Conservation (phyloP, 768 basidiomycete genomes). For the Collybia nuda region DNA sequence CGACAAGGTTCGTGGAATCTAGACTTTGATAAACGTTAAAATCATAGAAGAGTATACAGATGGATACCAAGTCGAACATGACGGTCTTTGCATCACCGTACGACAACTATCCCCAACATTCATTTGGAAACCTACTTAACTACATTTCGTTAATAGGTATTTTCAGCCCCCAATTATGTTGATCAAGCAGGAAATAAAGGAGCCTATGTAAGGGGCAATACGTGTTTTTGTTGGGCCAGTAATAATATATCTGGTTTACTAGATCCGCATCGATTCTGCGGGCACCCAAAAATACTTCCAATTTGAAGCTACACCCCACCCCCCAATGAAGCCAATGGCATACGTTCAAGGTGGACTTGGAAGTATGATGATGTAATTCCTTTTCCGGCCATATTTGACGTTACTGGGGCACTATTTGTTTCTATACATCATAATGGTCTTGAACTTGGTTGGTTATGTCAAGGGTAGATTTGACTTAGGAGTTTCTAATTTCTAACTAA, state of each 20-base stretch:
- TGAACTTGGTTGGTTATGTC: no score
- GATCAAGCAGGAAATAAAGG: constrained; percentile 92
- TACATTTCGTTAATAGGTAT: constrained; percentile 56
- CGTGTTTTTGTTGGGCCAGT: background rate
- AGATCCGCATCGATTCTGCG: constrained; percentile 82
- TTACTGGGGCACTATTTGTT: constrained; percentile 8
- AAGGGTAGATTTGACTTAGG: no score
- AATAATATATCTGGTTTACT: constrained; percentile 4
- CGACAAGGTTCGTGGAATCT: constrained; percentile 63
- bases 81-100: constrained; percentile 92
- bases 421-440: no score
- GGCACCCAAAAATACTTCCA: constrained; percentile 75
- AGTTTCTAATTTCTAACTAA: no score
- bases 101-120: constrained; percentile 21
- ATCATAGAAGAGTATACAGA: constrained; percentile 37
- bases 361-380: constrained; percentile 64
- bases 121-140: constrained; percentile 11
- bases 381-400: background rate
- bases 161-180: constrained; percentile 94
- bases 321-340: constrained; percentile 92
- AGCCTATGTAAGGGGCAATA: constrained; percentile 64
- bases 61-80: constrained; percentile 94
- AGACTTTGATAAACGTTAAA: background rate
- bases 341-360: constrained; percentile 70
- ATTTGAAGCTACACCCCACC: constrained; percentile 87